These are phyloP conservation scores for Nannochloris sp. DNA, from an alignment of 139 green algal genomes.

Conservation along the genomic window DNA sequence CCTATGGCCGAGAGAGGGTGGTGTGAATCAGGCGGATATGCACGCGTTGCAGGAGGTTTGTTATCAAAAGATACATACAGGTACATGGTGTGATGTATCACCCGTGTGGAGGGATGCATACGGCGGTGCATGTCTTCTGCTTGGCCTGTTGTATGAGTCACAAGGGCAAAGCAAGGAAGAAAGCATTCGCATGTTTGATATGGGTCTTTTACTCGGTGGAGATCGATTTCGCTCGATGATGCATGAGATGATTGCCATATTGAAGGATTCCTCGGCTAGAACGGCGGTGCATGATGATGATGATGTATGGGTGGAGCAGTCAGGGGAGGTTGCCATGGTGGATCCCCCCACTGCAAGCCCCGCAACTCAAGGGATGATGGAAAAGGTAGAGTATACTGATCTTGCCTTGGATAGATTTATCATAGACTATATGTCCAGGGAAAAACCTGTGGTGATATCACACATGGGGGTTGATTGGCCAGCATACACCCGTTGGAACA, in stretches of 20 bases:
- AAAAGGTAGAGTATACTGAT: background rate
- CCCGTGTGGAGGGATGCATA: constrained; percentile 75
- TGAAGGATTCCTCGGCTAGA: background rate
- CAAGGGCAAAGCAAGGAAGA: background rate
- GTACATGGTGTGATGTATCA: constrained; percentile 64
- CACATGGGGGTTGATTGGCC: constrained; percentile 67
- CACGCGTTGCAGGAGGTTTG: background rate
- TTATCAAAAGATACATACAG: constrained; percentile 82
- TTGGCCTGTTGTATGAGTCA: background rate
- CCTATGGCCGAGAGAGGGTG: background rate
- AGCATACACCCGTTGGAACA: constrained; percentile 57
- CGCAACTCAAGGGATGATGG: too few relatives aligned
- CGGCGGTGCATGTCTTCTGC: constrained; percentile 42
- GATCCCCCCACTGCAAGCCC: too few relatives aligned
- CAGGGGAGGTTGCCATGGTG: too few relatives aligned
- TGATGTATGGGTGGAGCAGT: too few relatives aligned
- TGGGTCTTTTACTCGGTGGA: background rate
- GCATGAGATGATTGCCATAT: background rate
- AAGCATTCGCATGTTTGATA: background rate
- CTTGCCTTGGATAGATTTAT: constrained; percentile 6
- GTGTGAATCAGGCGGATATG: background rate
- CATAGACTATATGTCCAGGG: background rate
- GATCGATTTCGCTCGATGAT: background rate
- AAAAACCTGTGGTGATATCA: constrained; percentile 16
- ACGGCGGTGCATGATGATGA: too few relatives aligned